These are phyloP conservation scores for Leishmania arabica DNA, from an alignment of 208 protist species.

Conservation along the genomic window DNA sequence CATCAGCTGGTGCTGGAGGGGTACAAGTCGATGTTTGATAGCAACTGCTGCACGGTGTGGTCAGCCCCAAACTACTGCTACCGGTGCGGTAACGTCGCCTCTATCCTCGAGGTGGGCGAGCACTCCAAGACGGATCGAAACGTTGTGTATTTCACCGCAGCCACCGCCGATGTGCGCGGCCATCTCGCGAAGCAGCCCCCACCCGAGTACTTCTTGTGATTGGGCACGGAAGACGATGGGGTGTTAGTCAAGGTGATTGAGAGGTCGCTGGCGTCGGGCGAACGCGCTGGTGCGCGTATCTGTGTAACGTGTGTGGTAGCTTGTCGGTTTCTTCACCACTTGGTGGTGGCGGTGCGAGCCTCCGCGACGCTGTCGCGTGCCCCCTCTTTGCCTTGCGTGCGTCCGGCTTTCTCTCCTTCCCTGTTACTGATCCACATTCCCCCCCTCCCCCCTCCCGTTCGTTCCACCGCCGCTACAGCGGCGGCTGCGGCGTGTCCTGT, in stretches of 20 bases:
- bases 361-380: background rate
- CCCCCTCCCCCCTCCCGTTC: background rate
- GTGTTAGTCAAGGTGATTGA: background rate
- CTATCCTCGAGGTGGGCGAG: conserved; percentile 93
- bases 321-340: background rate
- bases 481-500: background rate
- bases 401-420: background rate
- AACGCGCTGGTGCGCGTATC: background rate
- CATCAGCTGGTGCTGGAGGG: conserved; percentile 95
- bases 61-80: conserved; percentile 97
- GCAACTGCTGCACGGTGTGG: conserved; percentile 95
- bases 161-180: conserved; percentile 71
- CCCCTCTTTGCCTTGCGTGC: background rate
- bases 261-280: background rate
- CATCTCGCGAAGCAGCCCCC: conserved; percentile 88
- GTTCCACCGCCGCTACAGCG: background rate
- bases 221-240: background rate
- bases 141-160: conserved; percentile 82
- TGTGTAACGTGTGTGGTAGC: background rate
- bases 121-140: conserved; percentile 68
- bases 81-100: conserved; percentile 94
- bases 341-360: background rate
- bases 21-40: conserved; percentile 94
- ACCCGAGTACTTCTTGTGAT: conserved; percentile 88
- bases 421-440: background rate